A percentile compares a stretch with the other conserved stretches of the same genome.
Evolutionary conservation across 129 eudicot genomes (phyloP).

Genomic region (Chrysanthemum lavandulifolium): DNA sequence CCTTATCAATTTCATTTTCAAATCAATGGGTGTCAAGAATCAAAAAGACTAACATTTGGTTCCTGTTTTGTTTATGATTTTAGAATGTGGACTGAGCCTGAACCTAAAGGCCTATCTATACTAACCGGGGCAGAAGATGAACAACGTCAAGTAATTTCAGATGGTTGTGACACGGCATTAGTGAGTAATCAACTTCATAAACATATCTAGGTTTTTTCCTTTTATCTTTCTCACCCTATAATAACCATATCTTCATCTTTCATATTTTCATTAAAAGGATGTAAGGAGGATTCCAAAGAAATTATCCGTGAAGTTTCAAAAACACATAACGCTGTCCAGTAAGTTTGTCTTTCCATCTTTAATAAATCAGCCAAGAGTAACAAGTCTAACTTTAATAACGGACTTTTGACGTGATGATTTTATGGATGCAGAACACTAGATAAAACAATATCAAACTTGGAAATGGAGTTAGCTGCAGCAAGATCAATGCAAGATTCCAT

Average conservation of each 20-base stretch:
- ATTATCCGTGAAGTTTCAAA: constrained; percentile 58
- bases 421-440: constrained; percentile 49
- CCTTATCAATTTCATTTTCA: background rate
- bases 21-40: background rate
- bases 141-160: constrained; percentile 55
- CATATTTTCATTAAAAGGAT: constrained; percentile 40
- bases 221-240: background rate
- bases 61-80: constrained; percentile 12
- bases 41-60: background rate
- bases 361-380: background rate
- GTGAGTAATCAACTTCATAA: constrained; percentile 45
- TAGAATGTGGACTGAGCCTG: constrained; percentile 92
- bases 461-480: constrained; percentile 95
- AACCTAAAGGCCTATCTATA: constrained; percentile 61
- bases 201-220: background rate
- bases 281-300: constrained; percentile 50
- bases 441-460: constrained; percentile 77
- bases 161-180: constrained; percentile 51
- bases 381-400: constrained; percentile 8
- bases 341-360: constrained; percentile 24
- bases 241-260: background rate
- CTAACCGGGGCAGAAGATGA: constrained; percentile 45
- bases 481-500: constrained; percentile 89
- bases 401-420: background rate
- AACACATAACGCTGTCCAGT: constrained; percentile 71